Conservation (phyloP, 75 land plant species). For the Cunninghamia lanceolata region DNA sequence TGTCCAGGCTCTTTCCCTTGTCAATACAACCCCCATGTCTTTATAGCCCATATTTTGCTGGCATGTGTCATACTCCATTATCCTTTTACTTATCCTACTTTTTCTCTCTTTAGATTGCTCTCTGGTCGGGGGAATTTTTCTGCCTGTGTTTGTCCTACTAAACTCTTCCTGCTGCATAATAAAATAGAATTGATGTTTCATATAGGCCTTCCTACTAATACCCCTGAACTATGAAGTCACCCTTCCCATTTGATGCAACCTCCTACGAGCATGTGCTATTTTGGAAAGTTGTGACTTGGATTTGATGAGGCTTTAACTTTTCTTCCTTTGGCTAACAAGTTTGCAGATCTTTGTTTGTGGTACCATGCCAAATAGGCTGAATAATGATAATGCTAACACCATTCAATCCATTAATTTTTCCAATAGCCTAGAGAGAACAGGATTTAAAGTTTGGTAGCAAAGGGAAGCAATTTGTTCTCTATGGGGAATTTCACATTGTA, state of each 20-base stretch:
- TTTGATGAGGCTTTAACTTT: not conserved
- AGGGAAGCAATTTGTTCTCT: not conserved
- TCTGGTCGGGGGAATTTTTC: not conserved
- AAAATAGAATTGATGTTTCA: not conserved
- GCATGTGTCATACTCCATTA: not conserved
- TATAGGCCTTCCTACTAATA: not conserved
- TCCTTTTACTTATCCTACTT: not conserved
- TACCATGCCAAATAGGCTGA: not conserved
- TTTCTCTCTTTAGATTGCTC: not conserved
- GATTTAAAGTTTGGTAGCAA: no score
- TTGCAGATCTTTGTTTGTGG: not conserved
- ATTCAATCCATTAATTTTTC: not conserved
- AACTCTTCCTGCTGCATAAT: not conserved
- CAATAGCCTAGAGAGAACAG: not conserved
- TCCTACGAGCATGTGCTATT: not conserved
- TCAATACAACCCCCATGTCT: not conserved
- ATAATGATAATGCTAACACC: not conserved
- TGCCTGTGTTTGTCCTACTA: not conserved
- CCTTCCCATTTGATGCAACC: not conserved
- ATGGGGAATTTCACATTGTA: not conserved
- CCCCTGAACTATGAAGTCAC: not conserved
- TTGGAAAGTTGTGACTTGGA: not conserved
- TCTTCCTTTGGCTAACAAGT: not conserved
- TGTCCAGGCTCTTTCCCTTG: not conserved
- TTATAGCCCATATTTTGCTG: not conserved